Base-by-base conservation (phyloP, 2,329 filamentous ascomycete genomes). In the Sarocladium brachiariae region DNA sequence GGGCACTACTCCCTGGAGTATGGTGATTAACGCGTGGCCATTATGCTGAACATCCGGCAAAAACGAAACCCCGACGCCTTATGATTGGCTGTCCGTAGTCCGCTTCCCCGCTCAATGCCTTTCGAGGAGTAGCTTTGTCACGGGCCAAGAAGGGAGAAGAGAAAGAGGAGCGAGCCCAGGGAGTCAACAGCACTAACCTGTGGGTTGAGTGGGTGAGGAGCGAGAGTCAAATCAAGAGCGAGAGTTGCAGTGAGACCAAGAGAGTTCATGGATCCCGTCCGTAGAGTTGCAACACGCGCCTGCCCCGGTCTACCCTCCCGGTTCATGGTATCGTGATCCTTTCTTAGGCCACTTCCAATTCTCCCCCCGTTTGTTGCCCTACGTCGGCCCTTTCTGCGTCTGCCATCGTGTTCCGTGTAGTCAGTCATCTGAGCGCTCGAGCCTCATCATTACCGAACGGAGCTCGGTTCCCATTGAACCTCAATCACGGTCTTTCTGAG, bases 261-360 rank as follows among this genome's bases (percentile, higher is more conserved):
- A 43, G 23, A 43, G 39, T 25, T 14, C 23, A 25, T 27, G 39
- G 39, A 43, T 43, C 39, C 39, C 16, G 39, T 43, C 23, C 39
- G 8, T 25, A 43, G 39, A 43, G 39, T 43, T 43, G 23, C 39
- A 43, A 43, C 39, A 43, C 39, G 39, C 39, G n/a, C 23, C 21
- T 18, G 39, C 39, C 39, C 39, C 39, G 23, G 39, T 27, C 23
- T 24, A 43, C 39, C 39, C 39, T 43, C 19, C 39, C 39, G 23
- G 27, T 14, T 23, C 23, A 23, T 43, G 21, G 39, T n/a, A 43
- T 43, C 39, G 39, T 43, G 39, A 43, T 24, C 27, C 39, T 43
- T 43, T 19, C 39, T 25, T 11, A 43, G n/a, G 23, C 21, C 39
- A 19, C 39, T 27, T 43, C 11, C 6, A 6, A 21, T 16, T 43